Base-by-base conservation (phyloP, 2,329 filamentous ascomycete genomes). In the Talaromyces sp. region DNA sequence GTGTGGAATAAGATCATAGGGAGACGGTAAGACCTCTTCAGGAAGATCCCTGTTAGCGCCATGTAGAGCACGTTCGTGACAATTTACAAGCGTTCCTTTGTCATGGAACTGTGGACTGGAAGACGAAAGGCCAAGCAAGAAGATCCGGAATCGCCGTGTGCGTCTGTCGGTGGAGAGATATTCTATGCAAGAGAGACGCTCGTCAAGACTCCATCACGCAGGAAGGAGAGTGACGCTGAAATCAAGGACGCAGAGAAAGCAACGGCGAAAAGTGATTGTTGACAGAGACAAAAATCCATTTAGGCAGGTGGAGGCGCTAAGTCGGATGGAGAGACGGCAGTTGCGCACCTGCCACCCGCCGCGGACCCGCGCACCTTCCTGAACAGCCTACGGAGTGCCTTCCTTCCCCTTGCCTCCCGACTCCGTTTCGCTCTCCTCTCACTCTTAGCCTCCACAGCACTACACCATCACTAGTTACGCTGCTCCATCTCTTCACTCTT, bases 11-110 rank as follows among this genome's bases (percentile, higher is more conserved):
- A 3, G 35, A 59, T 59, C 56, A 39, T 45, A 45, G 39, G 19
- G 9, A 59, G 56, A 27, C 56, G 39, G 54, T 62, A 41, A 27
- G 47, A 43, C 45, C 27, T 50, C 50, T 56, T 35, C 50, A 56
- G 50, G 50, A 35, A 56, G 50, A 56, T 56, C 50, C 50, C 31
- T 56, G 50, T 56, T 56, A 19, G 50, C 17, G 50, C n/a, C 17
- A 54, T 54, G 31, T 56, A 19, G 31, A 56, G 50, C 31, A 56
- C 50, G 50, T 56, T 54, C 17, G 49, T 54, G 17, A 35, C 49
- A 31, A 31, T 7, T 31, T 31, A 31, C 27, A 54, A 35, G 49
- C 31, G 50, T 54, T 54, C 50, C 50, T 54, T 35, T 54, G 27
- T 37, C 27, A 33, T 54, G 49, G 49, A 33, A 52, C 5, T 4